Percentiles rank a stretch among this genome's conserved stretches.
Conservation (phyloP, 805 yeast genomes). For the Zygotorulaspora chibaensis region DNA sequence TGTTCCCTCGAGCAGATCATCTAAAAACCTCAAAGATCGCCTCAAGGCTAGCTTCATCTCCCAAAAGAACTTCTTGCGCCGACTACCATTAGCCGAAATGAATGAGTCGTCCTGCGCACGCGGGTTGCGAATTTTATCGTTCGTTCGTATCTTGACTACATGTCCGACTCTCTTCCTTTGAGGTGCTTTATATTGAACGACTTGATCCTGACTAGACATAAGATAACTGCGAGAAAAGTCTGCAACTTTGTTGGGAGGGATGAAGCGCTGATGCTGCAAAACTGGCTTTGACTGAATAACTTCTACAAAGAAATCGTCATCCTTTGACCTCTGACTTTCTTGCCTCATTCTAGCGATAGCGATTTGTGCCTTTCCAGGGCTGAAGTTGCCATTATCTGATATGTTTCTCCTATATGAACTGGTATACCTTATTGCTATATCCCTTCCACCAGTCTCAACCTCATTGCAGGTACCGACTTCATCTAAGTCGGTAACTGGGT, state of each 20-base stretch:
- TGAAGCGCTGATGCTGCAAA: too few relatives aligned
- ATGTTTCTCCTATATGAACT: neutral
- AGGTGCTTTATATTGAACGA: too few relatives aligned
- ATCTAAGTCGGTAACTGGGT: neutral
- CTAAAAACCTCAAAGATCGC: neutral
- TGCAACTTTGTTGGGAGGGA: neutral
- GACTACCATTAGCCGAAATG: neutral
- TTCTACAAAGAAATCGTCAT: slow-evolving; percentile 3
- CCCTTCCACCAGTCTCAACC: neutral
- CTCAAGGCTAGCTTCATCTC: neutral
- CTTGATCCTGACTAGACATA: too few relatives aligned
- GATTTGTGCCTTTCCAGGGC: too few relatives aligned
- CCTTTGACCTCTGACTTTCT: neutral
- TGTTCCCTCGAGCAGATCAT: slow-evolving; percentile 2
- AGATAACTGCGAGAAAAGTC: neutral
- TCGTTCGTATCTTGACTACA: too few relatives aligned
- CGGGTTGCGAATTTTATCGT: neutral
- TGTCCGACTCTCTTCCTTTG: too few relatives aligned
- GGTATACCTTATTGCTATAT: too few relatives aligned
- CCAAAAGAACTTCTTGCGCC: neutral
- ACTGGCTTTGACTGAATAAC: slow-evolving; percentile 1
- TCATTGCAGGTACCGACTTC: neutral
- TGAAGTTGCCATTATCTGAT: neutral
- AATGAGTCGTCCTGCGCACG: neutral
- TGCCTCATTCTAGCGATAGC: neutral